Base-by-base conservation (phyloP, 495 filamentous ascomycete species). In the Xylaria scruposa region DNA sequence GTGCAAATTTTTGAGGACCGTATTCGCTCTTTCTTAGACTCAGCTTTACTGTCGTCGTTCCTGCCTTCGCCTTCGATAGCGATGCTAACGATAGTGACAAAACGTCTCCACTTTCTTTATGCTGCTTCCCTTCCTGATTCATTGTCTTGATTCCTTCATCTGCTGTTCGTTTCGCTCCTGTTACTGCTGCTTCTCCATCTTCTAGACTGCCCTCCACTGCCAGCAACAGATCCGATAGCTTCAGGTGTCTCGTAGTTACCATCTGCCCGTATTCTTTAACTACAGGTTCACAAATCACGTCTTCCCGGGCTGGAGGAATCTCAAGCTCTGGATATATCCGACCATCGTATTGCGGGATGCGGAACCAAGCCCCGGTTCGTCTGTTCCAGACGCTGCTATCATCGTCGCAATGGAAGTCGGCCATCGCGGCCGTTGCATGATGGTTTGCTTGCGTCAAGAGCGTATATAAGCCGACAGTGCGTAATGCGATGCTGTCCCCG, bases 301-400 rank as follows among this genome's bases (percentile, higher is more conserved):
- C 69, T 69, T 75, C 71, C 9, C 59, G 71, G 15, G 76, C 76
- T 26, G 73, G 54, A 26, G 74, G 76, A 3, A 79, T 69, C 59
- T 77, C 74, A 0, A 78, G 33, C 12, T 78, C 75, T 2, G 76
- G 77, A 51, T 72, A 76, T 6, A 79, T 31, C 56, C 73, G 71
- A 40, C 76, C 77, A 54, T 79, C 74, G 60, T 78, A 79, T 31
- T 78, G 76, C 24, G 74, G 77, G 56, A 78, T 76, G 54, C 77
- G 77, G 65, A 79, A 79, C 33, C 54, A 67, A 4, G 76, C 74
- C 13, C 77, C 76, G 6, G 74, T 49, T 2, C 73, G 59, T 21
- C 76, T 70, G 61, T 79, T 74, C 77, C 77, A 79, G 40, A 47
- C 68, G 67, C 71, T 74, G 17, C 76, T 71, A 8, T 73, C 71